Percentiles rank a stretch among this genome's conserved stretches.
Evolutionary conservation across 2,329 filamentous ascomycete genomes (phyloP).

Genomic region (Cercospora janseana): DNA sequence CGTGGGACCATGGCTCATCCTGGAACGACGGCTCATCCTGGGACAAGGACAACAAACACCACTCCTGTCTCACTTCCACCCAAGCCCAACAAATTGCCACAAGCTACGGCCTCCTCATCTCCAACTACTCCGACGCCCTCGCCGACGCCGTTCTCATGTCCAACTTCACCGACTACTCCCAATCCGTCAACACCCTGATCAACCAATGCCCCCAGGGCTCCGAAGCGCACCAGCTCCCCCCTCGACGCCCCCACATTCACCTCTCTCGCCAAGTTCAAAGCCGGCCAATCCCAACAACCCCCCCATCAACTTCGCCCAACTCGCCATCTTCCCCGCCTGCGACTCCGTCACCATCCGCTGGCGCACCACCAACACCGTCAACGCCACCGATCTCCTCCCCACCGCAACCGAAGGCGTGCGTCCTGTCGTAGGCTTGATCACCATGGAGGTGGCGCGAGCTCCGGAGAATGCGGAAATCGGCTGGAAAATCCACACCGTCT

Average conservation of each 20-base stretch:
- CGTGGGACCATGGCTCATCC: no score
- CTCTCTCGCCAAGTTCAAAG: constrained; percentile 29
- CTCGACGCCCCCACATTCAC: constrained; percentile 33
- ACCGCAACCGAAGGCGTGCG: constrained; percentile 11
- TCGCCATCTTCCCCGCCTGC: constrained; percentile 34
- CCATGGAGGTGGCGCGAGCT: constrained; percentile 23
- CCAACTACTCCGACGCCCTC: constrained; percentile 28
- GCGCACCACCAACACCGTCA: constrained; percentile 34
- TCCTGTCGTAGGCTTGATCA: constrained; percentile 33
- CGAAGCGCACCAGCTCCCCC: constrained; percentile 25
- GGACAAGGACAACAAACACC: background rate
- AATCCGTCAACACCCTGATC: constrained; percentile 38
- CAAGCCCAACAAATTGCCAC: constrained; percentile 33
- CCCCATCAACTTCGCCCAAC: constrained; percentile 34
- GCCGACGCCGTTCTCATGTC: constrained; percentile 29
- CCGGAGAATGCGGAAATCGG: constrained; percentile 21
- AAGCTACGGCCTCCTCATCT: constrained; percentile 34
- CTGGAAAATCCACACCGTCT: constrained; percentile 33
- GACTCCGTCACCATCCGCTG: constrained; percentile 35
- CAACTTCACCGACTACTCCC: constrained; percentile 37
- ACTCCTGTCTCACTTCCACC: constrained; percentile 23
- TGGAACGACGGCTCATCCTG: no score
- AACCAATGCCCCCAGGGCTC: constrained; percentile 34
- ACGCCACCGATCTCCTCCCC: constrained; percentile 20
- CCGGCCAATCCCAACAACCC: constrained; percentile 35